Percentiles rank a stretch among this genome's conserved stretches.
Conservation (phyloP, 1,139 yeast genomes). For the Saccharomyces pastorianus region DNA sequence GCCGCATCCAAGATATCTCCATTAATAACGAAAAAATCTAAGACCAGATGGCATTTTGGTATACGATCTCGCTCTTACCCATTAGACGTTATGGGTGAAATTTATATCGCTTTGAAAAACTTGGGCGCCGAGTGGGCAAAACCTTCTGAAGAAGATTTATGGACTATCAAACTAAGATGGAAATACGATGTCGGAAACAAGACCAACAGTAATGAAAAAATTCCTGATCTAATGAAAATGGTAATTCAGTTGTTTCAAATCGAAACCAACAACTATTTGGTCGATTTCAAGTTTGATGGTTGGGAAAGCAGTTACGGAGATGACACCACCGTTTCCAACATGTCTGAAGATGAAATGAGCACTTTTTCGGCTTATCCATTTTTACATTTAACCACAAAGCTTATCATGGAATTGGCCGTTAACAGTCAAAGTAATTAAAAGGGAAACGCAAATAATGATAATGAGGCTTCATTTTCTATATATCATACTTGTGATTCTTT, state of each 20-base stretch:
- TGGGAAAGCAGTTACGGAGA: slow-evolving; percentile 55
- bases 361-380: slow-evolving; percentile 93
- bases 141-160: slow-evolving; percentile 85
- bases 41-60: slow-evolving; percentile 98
- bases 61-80: slow-evolving; percentile 94
- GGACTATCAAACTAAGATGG: slow-evolving; percentile 92
- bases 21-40: slow-evolving; percentile 71
- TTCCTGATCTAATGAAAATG: slow-evolving; percentile 89
- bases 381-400: slow-evolving; percentile 80
- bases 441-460: background rate
- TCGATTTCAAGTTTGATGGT: slow-evolving; percentile 96
- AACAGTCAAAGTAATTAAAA: slow-evolving; percentile 43
- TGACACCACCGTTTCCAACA: slow-evolving; percentile 28
- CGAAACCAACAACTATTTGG: slow-evolving; percentile 91
- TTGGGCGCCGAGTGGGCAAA: slow-evolving; percentile 97
- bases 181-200: slow-evolving; percentile 3
- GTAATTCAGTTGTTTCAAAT: slow-evolving; percentile 91
- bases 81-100: slow-evolving; percentile 96
- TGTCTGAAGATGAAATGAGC: slow-evolving; percentile 58
- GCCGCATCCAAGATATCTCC: slow-evolving; percentile 59
- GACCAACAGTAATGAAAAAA: slow-evolving; percentile 17
- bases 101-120: slow-evolving; percentile 85
- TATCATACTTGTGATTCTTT: background rate
- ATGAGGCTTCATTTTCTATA: background rate
- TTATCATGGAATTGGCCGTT: slow-evolving; percentile 94